Conservation (phyloP, 192 early-diverging fungal species). For the Backusella australiensis region DNA sequence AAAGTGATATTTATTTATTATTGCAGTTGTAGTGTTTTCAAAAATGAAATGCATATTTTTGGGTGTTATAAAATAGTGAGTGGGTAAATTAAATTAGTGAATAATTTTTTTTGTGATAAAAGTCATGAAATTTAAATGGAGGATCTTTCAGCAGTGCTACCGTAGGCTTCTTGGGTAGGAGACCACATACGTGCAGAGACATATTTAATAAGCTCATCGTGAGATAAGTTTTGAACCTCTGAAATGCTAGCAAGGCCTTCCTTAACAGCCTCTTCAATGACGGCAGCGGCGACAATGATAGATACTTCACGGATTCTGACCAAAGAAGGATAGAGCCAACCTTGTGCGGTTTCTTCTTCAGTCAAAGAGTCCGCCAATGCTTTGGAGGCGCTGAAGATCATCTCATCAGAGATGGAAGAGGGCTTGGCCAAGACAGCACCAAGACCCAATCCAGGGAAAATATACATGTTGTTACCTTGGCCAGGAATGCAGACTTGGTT, state of each 20-base stretch:
- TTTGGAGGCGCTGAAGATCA: conserved; percentile 81
- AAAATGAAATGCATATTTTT: neutral
- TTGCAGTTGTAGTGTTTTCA: neutral
- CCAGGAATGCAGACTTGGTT: conserved; percentile 64
- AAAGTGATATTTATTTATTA: neutral
- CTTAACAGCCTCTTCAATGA: conserved; percentile 49
- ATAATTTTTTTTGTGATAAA: neutral
- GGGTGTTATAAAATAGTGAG: neutral
- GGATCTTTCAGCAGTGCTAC: neutral
- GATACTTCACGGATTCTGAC: conserved; percentile 86
- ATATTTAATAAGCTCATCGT: conserved; percentile 10
- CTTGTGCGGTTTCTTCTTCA: conserved; percentile 62
- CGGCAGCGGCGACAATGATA: conserved; percentile 78
- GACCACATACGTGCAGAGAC: conserved; percentile 13
- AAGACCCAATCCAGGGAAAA: conserved; percentile 93
- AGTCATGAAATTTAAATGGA: neutral
- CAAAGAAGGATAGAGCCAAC: conserved; percentile 84
- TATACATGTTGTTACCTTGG: conserved; percentile 97
- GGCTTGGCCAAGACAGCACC: conserved; percentile 81
- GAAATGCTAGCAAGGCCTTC: conserved; percentile 16
- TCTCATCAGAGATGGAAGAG: conserved; percentile 67
- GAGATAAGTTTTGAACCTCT: neutral
- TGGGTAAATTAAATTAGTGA: neutral
- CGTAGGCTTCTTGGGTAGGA: neutral
- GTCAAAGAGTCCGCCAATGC: conserved; percentile 79